Base-by-base conservation (phyloP, 495 filamentous ascomycete genomes). In the Penicillium psychrofluorescens region DNA sequence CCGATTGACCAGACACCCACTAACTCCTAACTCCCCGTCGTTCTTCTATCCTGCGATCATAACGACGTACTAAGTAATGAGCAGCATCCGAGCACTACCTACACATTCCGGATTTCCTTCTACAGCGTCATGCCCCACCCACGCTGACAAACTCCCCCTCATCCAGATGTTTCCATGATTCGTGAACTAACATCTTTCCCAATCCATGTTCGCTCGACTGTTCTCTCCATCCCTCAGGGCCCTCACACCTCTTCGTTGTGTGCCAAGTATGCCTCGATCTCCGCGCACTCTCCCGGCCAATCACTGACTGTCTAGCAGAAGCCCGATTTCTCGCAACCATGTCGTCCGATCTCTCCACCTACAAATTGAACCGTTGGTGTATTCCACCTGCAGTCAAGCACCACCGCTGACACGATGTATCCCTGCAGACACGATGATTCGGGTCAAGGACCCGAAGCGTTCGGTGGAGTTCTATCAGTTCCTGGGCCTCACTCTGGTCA, bases 381-480 rank as follows among this genome's bases (percentile, higher is more conserved):
- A 16, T 16, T 35, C 22, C 13, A 11, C 16, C 16, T 29, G 9
- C 37, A n/a, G 14, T 36, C 36, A 41, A 46, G 52, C 48, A 36
- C 46, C 40, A 11, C 45, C 12, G 47, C 32, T 54, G 38, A 50
- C 35, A 38, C 44, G 37, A 48, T 41, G 45, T 12, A 11, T 49
- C 45, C 38, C 49, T 46, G 50, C 43, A 68, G 69, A 72, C 43
- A 59, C 63, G 44, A 95, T 90, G 90, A 66, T 95, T 54, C 81
- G 92, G 64, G 87, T 96, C 60, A 97, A 96, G 67, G 89, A 98
- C 64, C 92, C 92, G 4, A 81, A 90, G 62, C 76, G 72, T 56
- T 95, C 88, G 14, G 82, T 96, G 68, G 86, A 92, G 53, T 98
- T 88, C 74, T 98, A 97, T 66, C 79, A 95, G 51, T 86, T 88